Evolutionary conservation across 148 eudicot species (phyloP).

Genomic region (Cornus controversa): DNA sequence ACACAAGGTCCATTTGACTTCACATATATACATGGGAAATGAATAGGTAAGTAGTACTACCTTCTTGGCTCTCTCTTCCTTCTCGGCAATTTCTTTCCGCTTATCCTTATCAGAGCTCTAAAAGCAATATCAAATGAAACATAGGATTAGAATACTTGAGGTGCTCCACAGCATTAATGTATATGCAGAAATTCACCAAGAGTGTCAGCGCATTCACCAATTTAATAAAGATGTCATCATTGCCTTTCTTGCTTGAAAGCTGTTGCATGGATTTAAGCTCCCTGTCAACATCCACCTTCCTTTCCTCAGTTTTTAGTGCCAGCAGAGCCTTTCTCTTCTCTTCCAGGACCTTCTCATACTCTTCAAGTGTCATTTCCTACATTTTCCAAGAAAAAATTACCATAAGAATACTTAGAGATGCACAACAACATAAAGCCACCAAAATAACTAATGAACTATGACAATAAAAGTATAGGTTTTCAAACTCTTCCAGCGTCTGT

Average conservation of each 20-base stretch:
- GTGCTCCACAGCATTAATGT: not conserved
- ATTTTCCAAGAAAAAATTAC: not conserved
- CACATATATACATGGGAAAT: not conserved
- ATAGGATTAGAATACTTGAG: not conserved
- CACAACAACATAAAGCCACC: not conserved
- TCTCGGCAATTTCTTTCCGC: conserved; percentile 69
- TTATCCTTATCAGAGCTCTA: conserved; percentile 85
- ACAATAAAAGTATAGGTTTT: not conserved
- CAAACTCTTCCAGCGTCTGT: not conserved
- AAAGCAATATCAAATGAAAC: not conserved
- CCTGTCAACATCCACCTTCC: conserved; percentile 72
- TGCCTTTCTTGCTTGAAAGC: conserved; percentile 72
- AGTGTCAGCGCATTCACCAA: conserved; percentile 35
- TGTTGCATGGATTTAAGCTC: conserved; percentile 77
- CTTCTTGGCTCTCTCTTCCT: conserved; percentile 87
- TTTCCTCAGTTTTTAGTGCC: conserved; percentile 64
- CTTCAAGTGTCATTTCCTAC: conserved; percentile 94
- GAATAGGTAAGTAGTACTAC: conserved; percentile 26
- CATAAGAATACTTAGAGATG: not conserved
- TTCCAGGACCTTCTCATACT: conserved; percentile 77
- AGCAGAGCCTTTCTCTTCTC: conserved; percentile 80
- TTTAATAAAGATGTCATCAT: conserved; percentile 66
- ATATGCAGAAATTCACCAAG: not conserved
- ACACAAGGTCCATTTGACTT: not conserved
- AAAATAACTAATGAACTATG: not conserved